Conservation (phyloP, 768 basidiomycete genomes). For the Mycena floridula region DNA sequence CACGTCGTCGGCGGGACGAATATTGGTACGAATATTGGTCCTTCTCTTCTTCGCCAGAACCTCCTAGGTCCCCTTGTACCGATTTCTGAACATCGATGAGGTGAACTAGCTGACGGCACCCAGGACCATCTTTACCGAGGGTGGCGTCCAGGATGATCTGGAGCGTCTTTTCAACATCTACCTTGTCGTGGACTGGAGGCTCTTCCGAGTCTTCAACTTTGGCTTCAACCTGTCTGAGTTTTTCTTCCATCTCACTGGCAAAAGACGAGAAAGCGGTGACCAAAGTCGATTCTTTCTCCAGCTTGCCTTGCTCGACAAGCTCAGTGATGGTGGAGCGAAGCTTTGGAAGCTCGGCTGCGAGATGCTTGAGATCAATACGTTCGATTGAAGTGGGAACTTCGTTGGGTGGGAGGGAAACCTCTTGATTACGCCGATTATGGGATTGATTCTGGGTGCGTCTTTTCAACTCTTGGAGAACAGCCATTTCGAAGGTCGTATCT, state of each 20-base stretch:
- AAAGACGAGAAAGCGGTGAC: slow-evolving; percentile 20
- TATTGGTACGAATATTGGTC: no score
- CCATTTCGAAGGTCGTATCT: slow-evolving; percentile 34
- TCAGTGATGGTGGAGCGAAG: slow-evolving; percentile 18
- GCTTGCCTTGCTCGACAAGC: slow-evolving; percentile 17
- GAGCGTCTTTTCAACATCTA: slow-evolving; percentile 12
- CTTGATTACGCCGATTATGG: background rate
- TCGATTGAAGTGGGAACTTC: background rate
- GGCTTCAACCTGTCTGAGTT: slow-evolving; percentile 15
- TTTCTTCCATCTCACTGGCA: slow-evolving; percentile 21
- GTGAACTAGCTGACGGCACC: slow-evolving; percentile 27
- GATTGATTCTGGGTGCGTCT: slow-evolving; percentile 7
- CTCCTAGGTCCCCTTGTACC: no score
- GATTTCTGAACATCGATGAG: slow-evolving; percentile 32
- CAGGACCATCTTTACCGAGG: slow-evolving; percentile 6
- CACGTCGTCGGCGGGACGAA: no score
- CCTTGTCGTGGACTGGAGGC: slow-evolving; percentile 4
- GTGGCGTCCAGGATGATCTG: slow-evolving; percentile 14
- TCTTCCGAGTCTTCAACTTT: slow-evolving; percentile 3
- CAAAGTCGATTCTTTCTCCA: slow-evolving; percentile 15
- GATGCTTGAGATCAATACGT: no score
- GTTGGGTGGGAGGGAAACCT: background rate
- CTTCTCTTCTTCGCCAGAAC: no score
- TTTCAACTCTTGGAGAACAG: slow-evolving; percentile 20
- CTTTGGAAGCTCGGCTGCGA: slow-evolving; percentile 18